A percentile compares a stretch with the other conserved stretches of the same genome.
Conservation (phyloP, 169 alveolate genomes). For the Theileria sp. region DNA sequence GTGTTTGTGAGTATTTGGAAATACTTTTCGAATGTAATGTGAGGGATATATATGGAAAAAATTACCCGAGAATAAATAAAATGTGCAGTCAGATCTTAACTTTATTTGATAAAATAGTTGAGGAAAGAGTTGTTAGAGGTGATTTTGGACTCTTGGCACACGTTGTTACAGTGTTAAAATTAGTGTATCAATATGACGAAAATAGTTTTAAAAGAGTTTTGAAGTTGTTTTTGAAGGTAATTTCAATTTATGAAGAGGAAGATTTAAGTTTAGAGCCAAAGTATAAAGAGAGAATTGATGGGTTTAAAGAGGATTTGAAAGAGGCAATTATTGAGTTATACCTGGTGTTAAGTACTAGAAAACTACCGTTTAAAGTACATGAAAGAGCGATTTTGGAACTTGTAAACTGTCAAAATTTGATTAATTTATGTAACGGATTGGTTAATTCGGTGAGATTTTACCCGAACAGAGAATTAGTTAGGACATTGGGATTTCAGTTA, state of each 20-base stretch:
- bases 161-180: not conserved
- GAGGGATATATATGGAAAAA: not conserved
- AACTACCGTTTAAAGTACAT: not conserved
- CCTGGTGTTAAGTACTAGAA: not conserved
- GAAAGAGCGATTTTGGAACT: not conserved
- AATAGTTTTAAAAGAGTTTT: not conserved
- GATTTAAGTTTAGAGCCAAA: not conserved
- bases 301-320: not conserved
- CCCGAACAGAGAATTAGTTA: not conserved
- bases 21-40: not conserved
- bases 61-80: not conserved
- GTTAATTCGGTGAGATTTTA: not conserved
- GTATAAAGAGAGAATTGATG: not conserved
- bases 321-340: not conserved
- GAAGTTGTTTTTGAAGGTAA: not conserved
- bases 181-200: not conserved
- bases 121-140: not conserved
- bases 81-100: not conserved
- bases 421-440: not conserved
- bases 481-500: not conserved
- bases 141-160: not conserved
- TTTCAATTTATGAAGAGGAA: not conserved
- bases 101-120: not conserved
- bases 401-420: not conserved
- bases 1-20: slow-evolving; percentile 1